Percentiles rank a stretch among this genome's conserved stretches.
Conservation (phyloP, 352 stramenopile genomes). For the Thalassiosira exigua region DNA sequence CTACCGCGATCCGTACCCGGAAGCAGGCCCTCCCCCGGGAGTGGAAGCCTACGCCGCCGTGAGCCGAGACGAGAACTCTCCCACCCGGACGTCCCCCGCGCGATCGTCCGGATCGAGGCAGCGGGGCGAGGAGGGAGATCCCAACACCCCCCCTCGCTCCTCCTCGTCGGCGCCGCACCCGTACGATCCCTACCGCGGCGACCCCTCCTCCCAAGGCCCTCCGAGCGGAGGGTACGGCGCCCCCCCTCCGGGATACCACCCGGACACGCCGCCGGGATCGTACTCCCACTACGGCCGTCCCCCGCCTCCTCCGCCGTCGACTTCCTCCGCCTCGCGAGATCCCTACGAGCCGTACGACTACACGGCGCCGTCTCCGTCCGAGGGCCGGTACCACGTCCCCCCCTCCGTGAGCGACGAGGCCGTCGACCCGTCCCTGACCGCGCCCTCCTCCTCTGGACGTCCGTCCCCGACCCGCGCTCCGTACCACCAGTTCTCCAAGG, state of each 20-base stretch:
- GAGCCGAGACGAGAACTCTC: constrained; percentile 33
- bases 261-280: constrained; percentile 3
- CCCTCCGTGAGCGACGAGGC: constrained; percentile 34
- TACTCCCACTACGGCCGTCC: background rate
- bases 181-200: too few relatives aligned
- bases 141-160: too few relatives aligned
- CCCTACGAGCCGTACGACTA: constrained; percentile 40
- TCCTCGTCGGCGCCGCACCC: too few relatives aligned
- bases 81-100: constrained; percentile 1
- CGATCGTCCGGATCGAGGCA: background rate
- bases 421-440: background rate
- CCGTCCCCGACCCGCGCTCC: background rate
- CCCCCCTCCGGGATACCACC: constrained; percentile 22
- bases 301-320: too few relatives aligned
- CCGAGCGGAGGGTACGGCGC: too few relatives aligned
- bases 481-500: constrained; percentile 60
- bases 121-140: background rate
- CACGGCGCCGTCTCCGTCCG: constrained; percentile 10
- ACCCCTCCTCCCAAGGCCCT: too few relatives aligned
- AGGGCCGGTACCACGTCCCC: constrained; percentile 15
- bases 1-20: too few relatives aligned
- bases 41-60: constrained; percentile 20
- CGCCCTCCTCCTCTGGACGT: background rate
- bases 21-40: background rate
- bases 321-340: too few relatives aligned